A percentile compares a stretch with the other conserved stretches of the same genome.
phyloP scores from a whole-genome alignment of 805 yeast genomes.

The Metschnikowia orientalis region DNA sequence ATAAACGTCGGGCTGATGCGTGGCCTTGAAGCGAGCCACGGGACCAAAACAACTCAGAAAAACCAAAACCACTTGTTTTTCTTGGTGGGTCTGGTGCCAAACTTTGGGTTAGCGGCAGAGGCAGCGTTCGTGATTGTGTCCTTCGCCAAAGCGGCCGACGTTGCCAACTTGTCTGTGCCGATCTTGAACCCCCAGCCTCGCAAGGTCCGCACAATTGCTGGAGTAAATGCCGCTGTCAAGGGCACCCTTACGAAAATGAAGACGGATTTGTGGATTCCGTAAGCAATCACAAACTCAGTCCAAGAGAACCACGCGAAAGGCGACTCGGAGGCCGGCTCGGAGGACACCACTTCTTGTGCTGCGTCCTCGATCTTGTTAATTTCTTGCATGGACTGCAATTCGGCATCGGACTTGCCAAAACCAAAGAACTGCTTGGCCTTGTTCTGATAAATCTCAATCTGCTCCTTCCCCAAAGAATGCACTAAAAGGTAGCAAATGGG shows the following conservation, averaged over 20 bases:
- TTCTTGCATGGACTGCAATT: slow-evolving; percentile 33
- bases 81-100: slow-evolving; percentile 51
- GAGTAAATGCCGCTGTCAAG: slow-evolving; percentile 87
- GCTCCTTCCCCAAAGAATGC: slow-evolving; percentile 83
- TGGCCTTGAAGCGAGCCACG: no score
- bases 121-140: slow-evolving; percentile 28
- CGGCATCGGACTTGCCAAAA: slow-evolving; percentile 46
- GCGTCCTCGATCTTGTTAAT: slow-evolving; percentile 28
- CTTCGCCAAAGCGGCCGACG: slow-evolving; percentile 29
- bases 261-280: slow-evolving; percentile 86
- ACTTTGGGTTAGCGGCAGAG: slow-evolving; percentile 41
- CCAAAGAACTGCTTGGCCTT: slow-evolving; percentile 60
- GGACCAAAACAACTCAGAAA: slow-evolving; percentile 42
- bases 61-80: slow-evolving; percentile 61
- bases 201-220: slow-evolving; percentile 61
- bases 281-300: slow-evolving; percentile 87
- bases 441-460: slow-evolving; percentile 64
- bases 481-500: slow-evolving; percentile 81
- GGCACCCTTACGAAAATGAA: slow-evolving; percentile 77
- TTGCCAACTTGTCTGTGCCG: slow-evolving; percentile 47
- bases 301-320: slow-evolving; percentile 43
- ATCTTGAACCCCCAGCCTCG: slow-evolving; percentile 78
- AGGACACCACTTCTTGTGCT: slow-evolving; percentile 21
- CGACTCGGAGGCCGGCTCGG: slow-evolving; percentile 14
- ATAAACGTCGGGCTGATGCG: no score